phyloP scores from a whole-genome alignment of 352 stramenopile species.

The Phytophthora citricola region DNA sequence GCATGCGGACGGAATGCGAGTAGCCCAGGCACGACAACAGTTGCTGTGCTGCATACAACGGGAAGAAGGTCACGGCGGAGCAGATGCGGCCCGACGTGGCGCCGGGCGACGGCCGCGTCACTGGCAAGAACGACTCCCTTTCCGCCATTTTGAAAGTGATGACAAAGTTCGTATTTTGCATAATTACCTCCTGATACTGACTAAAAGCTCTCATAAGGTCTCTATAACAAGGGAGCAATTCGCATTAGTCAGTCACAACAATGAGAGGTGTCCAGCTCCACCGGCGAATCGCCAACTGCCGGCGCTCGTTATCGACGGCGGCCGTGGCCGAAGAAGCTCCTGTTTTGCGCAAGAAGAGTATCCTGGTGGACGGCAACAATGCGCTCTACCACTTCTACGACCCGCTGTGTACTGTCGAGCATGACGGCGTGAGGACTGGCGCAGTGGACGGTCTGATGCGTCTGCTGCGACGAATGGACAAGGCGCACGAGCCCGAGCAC shows the following conservation, averaged over 20 bases:
- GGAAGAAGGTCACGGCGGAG: constrained; percentile 65
- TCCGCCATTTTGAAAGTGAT: constrained; percentile 24
- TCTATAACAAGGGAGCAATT: neutral
- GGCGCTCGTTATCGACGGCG: constrained; percentile 19
- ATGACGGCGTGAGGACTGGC: constrained; percentile 43
- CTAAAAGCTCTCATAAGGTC: too few species aligned
- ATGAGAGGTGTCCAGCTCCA: constrained; percentile 17
- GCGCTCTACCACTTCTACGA: constrained; percentile 69
- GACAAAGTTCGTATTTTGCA: too few species aligned
- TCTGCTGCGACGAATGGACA: constrained; percentile 54
- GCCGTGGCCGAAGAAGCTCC: constrained; percentile 10
- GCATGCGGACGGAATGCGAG: constrained; percentile 65
- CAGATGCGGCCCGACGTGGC: constrained; percentile 49
- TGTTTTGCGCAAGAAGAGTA: constrained; percentile 40
- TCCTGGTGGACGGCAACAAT: constrained; percentile 77
- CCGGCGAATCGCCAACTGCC: constrained; percentile 1
- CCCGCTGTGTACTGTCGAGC: constrained; percentile 37
- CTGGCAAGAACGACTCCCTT: constrained; percentile 45
- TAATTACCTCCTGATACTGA: neutral
- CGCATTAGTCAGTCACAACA: neutral
- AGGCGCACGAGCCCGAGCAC: constrained; percentile 52
- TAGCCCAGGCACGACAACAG: constrained; percentile 80
- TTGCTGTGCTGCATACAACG: constrained; percentile 63
- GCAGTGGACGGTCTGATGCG: constrained; percentile 55
- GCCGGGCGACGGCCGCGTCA: constrained; percentile 18